A percentile compares a stretch with the other conserved stretches of the same genome.
Conservation (phyloP, 495 filamentous ascomycete genomes). For the Aspergillus conjunctus region DNA sequence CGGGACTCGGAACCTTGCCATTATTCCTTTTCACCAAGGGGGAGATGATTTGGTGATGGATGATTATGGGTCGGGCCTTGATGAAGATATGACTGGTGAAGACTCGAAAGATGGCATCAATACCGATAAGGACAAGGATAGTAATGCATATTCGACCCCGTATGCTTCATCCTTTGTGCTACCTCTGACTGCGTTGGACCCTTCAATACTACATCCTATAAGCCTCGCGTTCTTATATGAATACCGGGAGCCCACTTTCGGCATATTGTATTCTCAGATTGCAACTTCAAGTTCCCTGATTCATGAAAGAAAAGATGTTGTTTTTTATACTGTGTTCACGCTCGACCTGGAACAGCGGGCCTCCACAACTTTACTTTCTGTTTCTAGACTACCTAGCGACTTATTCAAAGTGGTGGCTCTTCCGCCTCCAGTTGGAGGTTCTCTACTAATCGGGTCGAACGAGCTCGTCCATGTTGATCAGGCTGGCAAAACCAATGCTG, state of each 20-base stretch:
- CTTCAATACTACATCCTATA: slow-evolving; percentile 80
- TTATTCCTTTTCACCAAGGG: slow-evolving; percentile 84
- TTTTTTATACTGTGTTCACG: slow-evolving; percentile 91
- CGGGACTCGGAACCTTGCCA: slow-evolving; percentile 82
- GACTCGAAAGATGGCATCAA: slow-evolving; percentile 16
- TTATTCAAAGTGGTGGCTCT: slow-evolving; percentile 82
- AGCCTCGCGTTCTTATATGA: slow-evolving; percentile 93
- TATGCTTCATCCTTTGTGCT: slow-evolving; percentile 91
- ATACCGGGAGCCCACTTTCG: slow-evolving; percentile 96
- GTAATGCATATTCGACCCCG: slow-evolving; percentile 64
- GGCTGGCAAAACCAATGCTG: slow-evolving; percentile 87
- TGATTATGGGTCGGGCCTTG: slow-evolving; percentile 80
- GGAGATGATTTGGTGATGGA: slow-evolving; percentile 89
- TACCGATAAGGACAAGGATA: slow-evolving; percentile 51
- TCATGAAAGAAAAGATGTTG: slow-evolving; percentile 76
- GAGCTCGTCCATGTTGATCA: slow-evolving; percentile 96
- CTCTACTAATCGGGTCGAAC: slow-evolving; percentile 82
- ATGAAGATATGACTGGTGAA: slow-evolving; percentile 47
- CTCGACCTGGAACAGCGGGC: slow-evolving; percentile 92
- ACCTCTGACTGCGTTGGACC: slow-evolving; percentile 82
- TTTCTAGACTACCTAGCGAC: slow-evolving; percentile 83
- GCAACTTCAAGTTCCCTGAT: slow-evolving; percentile 72
- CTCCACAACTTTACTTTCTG: slow-evolving; percentile 88
- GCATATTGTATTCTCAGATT: slow-evolving; percentile 78
- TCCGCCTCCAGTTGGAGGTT: slow-evolving; percentile 82